Percentiles rank a stretch among this genome's conserved stretches.
phyloP scores from a whole-genome alignment of 2,329 filamentous ascomycete genomes.

The Calonectria crousiana region DNA sequence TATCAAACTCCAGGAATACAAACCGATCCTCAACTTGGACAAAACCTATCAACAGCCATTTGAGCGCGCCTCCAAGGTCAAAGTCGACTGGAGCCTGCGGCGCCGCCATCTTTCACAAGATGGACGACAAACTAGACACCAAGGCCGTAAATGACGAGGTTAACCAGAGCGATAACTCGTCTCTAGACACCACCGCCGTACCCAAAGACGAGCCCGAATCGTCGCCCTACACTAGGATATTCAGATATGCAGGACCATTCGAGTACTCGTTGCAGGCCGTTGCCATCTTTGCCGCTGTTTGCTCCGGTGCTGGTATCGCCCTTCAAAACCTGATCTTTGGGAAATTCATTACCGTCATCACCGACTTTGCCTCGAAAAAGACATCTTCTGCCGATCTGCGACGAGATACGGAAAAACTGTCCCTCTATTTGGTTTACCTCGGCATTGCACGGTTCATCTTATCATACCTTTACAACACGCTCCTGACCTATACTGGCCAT shows the following conservation, averaged over 20 bases:
- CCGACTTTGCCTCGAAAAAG: conserved; percentile 46
- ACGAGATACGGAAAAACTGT: conserved; percentile 44
- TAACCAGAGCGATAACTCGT: too few relatives aligned
- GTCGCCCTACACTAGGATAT: too few relatives aligned
- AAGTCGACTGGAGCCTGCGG: too few relatives aligned
- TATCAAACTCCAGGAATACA: too few relatives aligned
- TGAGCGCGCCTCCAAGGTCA: too few relatives aligned
- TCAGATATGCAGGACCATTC: neutral
- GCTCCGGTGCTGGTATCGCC: conserved; percentile 52
- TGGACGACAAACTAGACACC: too few relatives aligned
- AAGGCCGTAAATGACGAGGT: too few relatives aligned
- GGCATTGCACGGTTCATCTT: conserved; percentile 65
- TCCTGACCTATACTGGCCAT: conserved; percentile 63
- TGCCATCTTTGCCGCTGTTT: conserved; percentile 49
- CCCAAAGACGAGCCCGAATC: too few relatives aligned
- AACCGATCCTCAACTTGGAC: too few relatives aligned
- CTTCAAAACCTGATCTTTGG: conserved; percentile 55
- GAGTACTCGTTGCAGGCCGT: conserved; percentile 46
- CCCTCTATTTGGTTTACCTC: conserved; percentile 70
- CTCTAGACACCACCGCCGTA: too few relatives aligned
- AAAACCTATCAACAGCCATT: too few relatives aligned
- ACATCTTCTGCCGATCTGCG: conserved; percentile 45
- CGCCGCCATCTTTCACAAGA: too few relatives aligned
- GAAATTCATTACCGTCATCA: conserved; percentile 51
- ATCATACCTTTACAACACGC: conserved; percentile 60